phyloP scores from a whole-genome alignment of 192 early-diverging fungal species.

The Gaertneriomyces semiglobifer region DNA sequence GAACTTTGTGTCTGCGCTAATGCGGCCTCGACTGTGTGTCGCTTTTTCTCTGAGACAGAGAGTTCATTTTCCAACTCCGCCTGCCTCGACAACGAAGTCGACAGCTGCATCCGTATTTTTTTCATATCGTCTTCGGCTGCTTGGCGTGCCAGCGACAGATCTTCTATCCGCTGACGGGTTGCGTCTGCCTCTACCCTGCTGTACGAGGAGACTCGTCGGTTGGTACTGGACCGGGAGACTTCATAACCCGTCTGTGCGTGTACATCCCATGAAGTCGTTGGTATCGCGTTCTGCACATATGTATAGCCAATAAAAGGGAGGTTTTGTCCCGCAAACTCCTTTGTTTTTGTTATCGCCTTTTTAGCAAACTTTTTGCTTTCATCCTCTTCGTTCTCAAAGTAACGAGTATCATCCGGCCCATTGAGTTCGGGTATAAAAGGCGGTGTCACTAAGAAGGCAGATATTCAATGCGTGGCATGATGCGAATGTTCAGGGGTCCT shows the following conservation, averaged over 20 bases:
- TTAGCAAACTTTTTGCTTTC: constrained; percentile 49
- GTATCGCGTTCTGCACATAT: constrained; percentile 47
- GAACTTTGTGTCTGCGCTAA: background rate
- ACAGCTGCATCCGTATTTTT: background rate
- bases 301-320: constrained; percentile 88
- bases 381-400: constrained; percentile 81
- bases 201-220: background rate
- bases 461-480: background rate
- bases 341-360: constrained; percentile 35
- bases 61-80: constrained; percentile 25
- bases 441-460: constrained; percentile 44
- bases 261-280: constrained; percentile 27
- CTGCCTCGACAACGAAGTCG: background rate
- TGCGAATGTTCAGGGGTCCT: background rate
- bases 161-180: constrained; percentile 3
- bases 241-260: background rate
- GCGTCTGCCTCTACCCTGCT: background rate
- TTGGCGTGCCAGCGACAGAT: constrained; percentile 11
- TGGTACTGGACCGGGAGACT: constrained; percentile 6
- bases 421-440: constrained; percentile 87
- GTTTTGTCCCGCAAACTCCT: constrained; percentile 70
- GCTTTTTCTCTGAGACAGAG: constrained; percentile 17
- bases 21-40: constrained; percentile 17
- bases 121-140: constrained; percentile 22
- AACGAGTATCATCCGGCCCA: constrained; percentile 82